phyloP scores from a whole-genome alignment of 768 basidiomycete genomes.

The Tremella mesenterica region DNA sequence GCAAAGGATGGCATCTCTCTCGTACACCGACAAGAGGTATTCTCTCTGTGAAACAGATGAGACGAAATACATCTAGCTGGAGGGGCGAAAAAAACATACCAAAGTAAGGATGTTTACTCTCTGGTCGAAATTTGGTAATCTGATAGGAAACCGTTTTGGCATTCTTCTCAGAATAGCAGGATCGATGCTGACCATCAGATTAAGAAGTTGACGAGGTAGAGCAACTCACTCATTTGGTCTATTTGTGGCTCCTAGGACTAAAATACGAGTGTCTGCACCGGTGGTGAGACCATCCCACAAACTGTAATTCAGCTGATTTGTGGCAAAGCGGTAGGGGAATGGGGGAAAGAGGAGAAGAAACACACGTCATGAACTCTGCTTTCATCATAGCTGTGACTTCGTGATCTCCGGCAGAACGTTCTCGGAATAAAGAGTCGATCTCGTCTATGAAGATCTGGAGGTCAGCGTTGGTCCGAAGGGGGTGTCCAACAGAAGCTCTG shows the following conservation, averaged over 20 bases:
- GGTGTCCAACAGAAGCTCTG: background rate
- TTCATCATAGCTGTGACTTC: constrained; percentile 99
- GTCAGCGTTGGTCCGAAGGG: background rate
- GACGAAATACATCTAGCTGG: background rate
- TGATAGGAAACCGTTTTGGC: constrained; percentile 89
- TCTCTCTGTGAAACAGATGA: background rate
- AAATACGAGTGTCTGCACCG: constrained; percentile 60
- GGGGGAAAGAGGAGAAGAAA: constrained; percentile 4
- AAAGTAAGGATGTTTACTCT: constrained; percentile 73
- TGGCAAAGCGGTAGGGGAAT: background rate
- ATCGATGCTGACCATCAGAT: constrained; percentile 36
- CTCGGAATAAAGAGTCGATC: constrained; percentile 88
- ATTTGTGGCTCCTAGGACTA: constrained; percentile 93
- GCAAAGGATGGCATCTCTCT: too few species aligned
- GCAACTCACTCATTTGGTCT: constrained; percentile 65
- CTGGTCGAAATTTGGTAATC: constrained; percentile 68
- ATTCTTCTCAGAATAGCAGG: constrained; percentile 53
- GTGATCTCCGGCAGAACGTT: constrained; percentile 79
- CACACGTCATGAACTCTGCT: constrained; percentile 53
- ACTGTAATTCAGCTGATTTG: constrained; percentile 45
- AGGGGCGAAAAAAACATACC: too few species aligned
- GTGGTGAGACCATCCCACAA: constrained; percentile 93
- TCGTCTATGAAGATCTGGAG: constrained; percentile 89
- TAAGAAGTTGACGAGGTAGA: background rate
- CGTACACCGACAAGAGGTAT: too few species aligned